A percentile compares a stretch with the other conserved stretches of the same genome.
phyloP scores from a whole-genome alignment of 768 basidiomycete species.

The Boletales sp. region DNA sequence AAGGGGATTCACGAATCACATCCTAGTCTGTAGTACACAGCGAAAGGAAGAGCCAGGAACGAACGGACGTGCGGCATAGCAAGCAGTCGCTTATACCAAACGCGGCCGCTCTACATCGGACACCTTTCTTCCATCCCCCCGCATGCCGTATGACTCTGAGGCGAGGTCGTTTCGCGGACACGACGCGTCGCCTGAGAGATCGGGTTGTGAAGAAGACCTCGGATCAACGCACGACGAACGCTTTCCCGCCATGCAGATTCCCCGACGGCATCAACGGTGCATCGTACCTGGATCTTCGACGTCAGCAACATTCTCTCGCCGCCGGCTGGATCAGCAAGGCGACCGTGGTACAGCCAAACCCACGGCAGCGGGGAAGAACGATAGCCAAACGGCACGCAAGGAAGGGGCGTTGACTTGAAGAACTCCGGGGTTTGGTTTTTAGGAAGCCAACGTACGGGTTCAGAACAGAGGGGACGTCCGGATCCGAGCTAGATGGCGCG shows the following conservation, averaged over 20 bases:
- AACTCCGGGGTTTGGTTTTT: neutral
- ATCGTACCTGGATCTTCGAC: neutral
- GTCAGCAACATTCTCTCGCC: neutral
- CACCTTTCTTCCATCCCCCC: too few species aligned
- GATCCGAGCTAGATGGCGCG: conserved; percentile 9
- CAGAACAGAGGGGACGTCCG: conserved; percentile 5
- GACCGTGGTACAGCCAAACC: neutral
- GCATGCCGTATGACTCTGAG: neutral
- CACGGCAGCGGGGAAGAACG: neutral
- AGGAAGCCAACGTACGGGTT: conserved; percentile 2
- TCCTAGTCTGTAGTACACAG: neutral
- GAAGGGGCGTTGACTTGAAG: conserved; percentile 5
- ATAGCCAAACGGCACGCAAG: neutral
- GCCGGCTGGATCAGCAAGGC: conserved; percentile 2
- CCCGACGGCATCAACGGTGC: neutral
- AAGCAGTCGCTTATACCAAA: neutral
- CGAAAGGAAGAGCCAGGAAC: too few species aligned
- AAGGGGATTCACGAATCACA: neutral
- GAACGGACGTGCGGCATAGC: neutral
- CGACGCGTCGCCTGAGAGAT: conserved; percentile 5
- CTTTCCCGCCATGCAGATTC: conserved; percentile 2
- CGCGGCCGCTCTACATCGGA: neutral
- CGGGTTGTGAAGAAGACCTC: conserved; percentile 12
- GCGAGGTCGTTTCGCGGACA: neutral
- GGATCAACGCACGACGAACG: conserved; percentile 12